Evolutionary conservation across 2,329 filamentous ascomycete genomes (phyloP).

Genomic region (Scedosporium dehoogii): DNA sequence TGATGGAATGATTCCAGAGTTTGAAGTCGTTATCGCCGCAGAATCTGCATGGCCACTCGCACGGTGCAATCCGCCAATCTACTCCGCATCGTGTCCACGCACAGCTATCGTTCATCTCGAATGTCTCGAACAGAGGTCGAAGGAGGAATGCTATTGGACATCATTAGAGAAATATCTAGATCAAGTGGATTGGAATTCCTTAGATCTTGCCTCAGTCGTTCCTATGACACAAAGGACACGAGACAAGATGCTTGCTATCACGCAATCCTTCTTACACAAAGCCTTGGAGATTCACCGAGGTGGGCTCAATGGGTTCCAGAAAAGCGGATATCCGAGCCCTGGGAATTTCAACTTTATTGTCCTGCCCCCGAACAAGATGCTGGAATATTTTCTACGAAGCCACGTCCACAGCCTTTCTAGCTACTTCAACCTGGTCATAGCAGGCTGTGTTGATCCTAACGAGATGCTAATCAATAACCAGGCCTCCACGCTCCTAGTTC

Average conservation of each 20-base stretch:
- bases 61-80: constrained; percentile 36
- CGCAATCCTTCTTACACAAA: constrained; percentile 60
- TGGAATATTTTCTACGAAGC: constrained; percentile 57
- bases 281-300: constrained; percentile 58
- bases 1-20: constrained; percentile 29
- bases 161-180: constrained; percentile 32
- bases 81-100: constrained; percentile 33
- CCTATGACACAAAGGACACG: constrained; percentile 41
- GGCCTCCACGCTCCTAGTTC: constrained; percentile 53
- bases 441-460: constrained; percentile 54
- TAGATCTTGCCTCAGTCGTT: constrained; percentile 30
- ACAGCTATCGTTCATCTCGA: constrained; percentile 43
- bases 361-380: constrained; percentile 53
- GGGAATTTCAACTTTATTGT: constrained; percentile 53
- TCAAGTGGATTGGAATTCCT: constrained; percentile 23
- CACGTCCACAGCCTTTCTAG: constrained; percentile 57
- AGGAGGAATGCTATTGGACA: constrained; percentile 35
- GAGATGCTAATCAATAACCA: constrained; percentile 58
- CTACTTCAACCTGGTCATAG: constrained; percentile 54
- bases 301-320: constrained; percentile 27
- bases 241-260: constrained; percentile 63
- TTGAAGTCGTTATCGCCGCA: constrained; percentile 35
- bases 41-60: constrained; percentile 42
- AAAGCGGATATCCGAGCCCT: constrained; percentile 33
- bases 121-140: constrained; percentile 38